Conservation (phyloP, 139 green algal species). For the Closterium sp. region DNA sequence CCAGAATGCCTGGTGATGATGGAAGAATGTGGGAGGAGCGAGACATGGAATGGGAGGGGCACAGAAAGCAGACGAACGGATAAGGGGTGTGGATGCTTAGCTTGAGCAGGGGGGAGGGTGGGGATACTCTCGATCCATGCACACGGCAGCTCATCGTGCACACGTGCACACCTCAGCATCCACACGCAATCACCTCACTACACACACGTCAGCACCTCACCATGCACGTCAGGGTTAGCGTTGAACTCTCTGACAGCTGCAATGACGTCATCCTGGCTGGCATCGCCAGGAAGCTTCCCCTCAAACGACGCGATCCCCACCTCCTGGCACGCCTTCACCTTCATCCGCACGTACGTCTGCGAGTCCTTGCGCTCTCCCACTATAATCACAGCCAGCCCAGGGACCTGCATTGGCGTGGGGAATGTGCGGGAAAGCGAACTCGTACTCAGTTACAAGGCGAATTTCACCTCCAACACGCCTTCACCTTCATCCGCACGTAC, state of each 20-base stretch:
- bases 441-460: constrained; percentile 50
- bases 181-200: not conserved
- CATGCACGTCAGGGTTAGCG: constrained; percentile 77
- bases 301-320: constrained; percentile 85
- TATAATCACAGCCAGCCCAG: constrained; percentile 92
- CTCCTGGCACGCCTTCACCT: constrained; percentile 88
- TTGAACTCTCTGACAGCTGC: constrained; percentile 71
- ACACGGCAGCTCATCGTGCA: no score
- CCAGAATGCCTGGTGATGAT: constrained; percentile 77
- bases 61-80: not conserved
- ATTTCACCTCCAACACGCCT: constrained; percentile 88
- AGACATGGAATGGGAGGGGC: not conserved
- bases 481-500: constrained; percentile 94
- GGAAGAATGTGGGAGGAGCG: not conserved
- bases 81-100: no score
- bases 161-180: not conserved
- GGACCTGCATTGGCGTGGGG: constrained; percentile 60
- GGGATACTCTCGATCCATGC: no score
- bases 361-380: constrained; percentile 92
- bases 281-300: constrained; percentile 55
- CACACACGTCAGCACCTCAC: not conserved
- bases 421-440: no score
- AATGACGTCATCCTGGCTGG: constrained; percentile 54
- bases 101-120: no score
- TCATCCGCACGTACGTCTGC: constrained; percentile 96